phyloP scores from a whole-genome alignment of 306 rosid genomes.

The Myrica gale region DNA sequence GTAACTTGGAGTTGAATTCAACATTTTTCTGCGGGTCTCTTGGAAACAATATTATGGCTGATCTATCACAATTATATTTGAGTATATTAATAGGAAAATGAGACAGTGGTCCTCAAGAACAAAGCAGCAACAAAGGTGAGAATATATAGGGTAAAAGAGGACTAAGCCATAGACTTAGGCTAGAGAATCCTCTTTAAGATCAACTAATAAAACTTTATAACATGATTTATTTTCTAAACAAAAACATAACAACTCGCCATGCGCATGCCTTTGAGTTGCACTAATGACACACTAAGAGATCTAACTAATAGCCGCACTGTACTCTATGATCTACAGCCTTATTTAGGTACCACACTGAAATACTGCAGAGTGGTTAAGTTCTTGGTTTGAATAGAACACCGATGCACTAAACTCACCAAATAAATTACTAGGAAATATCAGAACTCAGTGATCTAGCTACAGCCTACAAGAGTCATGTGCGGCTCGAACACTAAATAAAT shows the following conservation, averaged over 20 bases:
- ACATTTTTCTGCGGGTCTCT: neutral
- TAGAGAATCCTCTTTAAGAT: constrained; percentile 43
- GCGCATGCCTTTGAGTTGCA: constrained; percentile 49
- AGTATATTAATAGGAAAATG: constrained; percentile 10
- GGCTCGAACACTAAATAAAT: constrained; percentile 32
- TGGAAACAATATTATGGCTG: constrained; percentile 25
- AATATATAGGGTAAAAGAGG: constrained; percentile 53
- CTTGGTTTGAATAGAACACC: constrained; percentile 6
- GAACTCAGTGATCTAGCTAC: constrained; percentile 32
- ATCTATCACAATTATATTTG: constrained; percentile 12
- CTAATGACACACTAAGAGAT: constrained; percentile 35
- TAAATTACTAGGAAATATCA: constrained; percentile 21
- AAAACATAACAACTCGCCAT: constrained; percentile 56
- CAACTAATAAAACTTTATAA: constrained; percentile 10
- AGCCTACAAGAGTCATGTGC: constrained; percentile 12
- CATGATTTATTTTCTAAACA: constrained; percentile 40
- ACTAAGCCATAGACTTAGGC: constrained; percentile 50
- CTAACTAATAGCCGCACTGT: constrained; percentile 34
- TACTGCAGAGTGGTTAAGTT: constrained; percentile 7
- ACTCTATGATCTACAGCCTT: constrained; percentile 42
- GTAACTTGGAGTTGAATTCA: neutral
- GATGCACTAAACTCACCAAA: constrained; percentile 26
- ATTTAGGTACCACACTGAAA: constrained; percentile 28
- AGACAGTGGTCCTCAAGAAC: constrained; percentile 46
- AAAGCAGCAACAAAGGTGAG: constrained; percentile 37